Base-by-base conservation (phyloP, 1,284 basidiomycete species). In the Blastosporella zonata region DNA sequence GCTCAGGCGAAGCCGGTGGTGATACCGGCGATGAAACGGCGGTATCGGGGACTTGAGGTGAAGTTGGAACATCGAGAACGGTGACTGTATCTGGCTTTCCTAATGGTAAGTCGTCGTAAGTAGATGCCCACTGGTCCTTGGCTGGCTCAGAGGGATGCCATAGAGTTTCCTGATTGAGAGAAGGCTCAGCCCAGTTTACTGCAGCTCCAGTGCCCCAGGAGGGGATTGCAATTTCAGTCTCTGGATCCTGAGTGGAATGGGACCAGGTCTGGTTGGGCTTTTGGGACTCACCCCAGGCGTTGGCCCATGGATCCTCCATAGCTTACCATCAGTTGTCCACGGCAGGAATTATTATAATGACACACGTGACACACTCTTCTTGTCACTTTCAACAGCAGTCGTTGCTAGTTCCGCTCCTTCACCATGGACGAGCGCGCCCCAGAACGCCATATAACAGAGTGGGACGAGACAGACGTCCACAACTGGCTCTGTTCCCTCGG, bases 391-490 rank as follows among this genome's bases (percentile, higher is more conserved):
- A 39, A 33, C 40, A 6, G 3, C 17, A 20, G 25, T 44, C 25
- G 41, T 39, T 18, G 23, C 40, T 53, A 9, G 22, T 27, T 34
- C 34, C 31, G 21, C 23, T 31, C 15, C 42, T 37, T 47, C 40
- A 43, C 25, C 40, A 62, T 62, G 62, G 57, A 61, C 41, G 40
- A 53, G 29, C 46, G 47, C 21, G 35, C 38, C 18, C 53, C 55
- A 39, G 78, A 77, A 56, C 69, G 70, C 43, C 75, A 62, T 59
- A 81, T 92, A 52, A 60, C 83, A 6, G 82, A 89, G 52, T 94
- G 93, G 91, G 83, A 90, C 64, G 90, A 93, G 70, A 67, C 75
- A 35, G 83, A 86, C 47, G 93, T 96, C 2, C 83, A 91, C 52
- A 67, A 69, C 17, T 93, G 88, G 81, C 69, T 96, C 49, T 70